Percentiles rank a stretch among this genome's conserved stretches.
phyloP scores from a whole-genome alignment of 2,329 filamentous ascomycete genomes.

The Pestalotiopsis sp. region DNA sequence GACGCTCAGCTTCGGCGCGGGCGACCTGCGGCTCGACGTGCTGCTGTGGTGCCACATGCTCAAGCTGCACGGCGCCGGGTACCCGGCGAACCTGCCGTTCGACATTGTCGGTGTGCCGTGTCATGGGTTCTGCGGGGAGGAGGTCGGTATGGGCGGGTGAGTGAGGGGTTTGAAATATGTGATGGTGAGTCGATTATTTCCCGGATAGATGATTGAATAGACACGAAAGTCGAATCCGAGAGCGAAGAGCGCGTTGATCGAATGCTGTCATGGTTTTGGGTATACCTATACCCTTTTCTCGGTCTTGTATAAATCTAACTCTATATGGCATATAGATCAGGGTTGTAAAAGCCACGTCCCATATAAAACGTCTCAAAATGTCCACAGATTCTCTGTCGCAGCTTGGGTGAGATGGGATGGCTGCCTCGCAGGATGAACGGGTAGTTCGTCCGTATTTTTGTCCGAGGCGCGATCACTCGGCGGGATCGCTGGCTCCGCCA shows the following conservation, averaged over 20 bases:
- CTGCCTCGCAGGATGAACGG: not conserved
- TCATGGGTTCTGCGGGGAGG: slow-evolving; percentile 14
- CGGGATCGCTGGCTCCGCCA: no score
- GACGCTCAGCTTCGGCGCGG: slow-evolving; percentile 10
- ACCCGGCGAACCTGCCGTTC: slow-evolving; percentile 16
- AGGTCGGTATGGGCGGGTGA: not conserved
- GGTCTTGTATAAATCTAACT: not conserved
- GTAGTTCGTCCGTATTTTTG: not conserved
- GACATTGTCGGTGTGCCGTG: slow-evolving; percentile 14
- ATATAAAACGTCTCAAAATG: not conserved
- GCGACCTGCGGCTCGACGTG: slow-evolving; percentile 10
- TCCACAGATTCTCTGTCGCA: no score
- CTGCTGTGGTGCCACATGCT: slow-evolving; percentile 14
- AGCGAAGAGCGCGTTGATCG: no score
- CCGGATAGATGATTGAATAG: no score
- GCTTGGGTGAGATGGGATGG: no score
- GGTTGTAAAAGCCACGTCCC: not conserved
- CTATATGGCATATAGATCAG: not conserved
- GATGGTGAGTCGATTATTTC: no score
- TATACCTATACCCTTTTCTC: no score
- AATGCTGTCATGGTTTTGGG: no score
- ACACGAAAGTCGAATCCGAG: no score
- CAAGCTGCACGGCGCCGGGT: slow-evolving; percentile 15
- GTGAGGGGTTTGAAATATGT: no score
- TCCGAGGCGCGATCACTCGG: no score